These are phyloP conservation scores for Fusarium sarcochroum DNA, from an alignment of 2,329 filamentous ascomycete species.

Conservation along the genomic window DNA sequence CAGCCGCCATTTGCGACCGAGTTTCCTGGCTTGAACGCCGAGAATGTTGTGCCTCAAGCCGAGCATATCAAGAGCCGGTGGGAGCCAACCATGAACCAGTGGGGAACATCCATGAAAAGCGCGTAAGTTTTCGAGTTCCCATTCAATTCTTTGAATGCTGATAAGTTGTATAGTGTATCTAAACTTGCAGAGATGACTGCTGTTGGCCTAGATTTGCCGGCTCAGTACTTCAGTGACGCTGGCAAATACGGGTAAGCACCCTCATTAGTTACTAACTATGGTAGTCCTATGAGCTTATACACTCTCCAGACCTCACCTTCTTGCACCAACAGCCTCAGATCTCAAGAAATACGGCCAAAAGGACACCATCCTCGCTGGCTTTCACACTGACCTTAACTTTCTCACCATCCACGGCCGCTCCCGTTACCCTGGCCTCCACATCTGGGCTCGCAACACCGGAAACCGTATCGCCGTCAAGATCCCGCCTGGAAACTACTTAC, in stretches of 20 bases:
- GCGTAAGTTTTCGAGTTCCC: conserved; percentile 59
- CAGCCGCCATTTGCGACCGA: conserved; percentile 66
- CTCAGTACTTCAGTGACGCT: conserved; percentile 67
- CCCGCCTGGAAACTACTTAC: conserved; percentile 68
- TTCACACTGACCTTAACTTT: conserved; percentile 76
- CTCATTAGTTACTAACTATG: background rate
- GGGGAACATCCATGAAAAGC: conserved; percentile 72
- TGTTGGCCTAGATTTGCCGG: conserved; percentile 67
- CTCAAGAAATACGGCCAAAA: conserved; percentile 65
- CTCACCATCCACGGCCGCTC: conserved; percentile 75
- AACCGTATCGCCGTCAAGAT: conserved; percentile 71
- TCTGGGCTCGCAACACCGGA: conserved; percentile 75
- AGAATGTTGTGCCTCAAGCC: conserved; percentile 68
- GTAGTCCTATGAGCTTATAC: background rate
- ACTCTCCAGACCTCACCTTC: conserved; percentile 66
- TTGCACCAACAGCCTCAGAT: conserved; percentile 73
- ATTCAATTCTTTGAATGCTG: background rate
- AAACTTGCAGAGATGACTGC: conserved; percentile 72
- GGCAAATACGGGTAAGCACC: conserved; percentile 66
- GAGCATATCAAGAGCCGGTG: conserved; percentile 65
- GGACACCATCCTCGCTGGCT: conserved; percentile 73
- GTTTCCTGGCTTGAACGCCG: conserved; percentile 69
- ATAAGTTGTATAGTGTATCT: conserved; percentile 58
- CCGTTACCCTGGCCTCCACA: conserved; percentile 72
- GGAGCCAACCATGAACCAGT: conserved; percentile 68